Conservation (phyloP, 2,329 filamentous ascomycete genomes). For the Endoconidiophora polonica region DNA sequence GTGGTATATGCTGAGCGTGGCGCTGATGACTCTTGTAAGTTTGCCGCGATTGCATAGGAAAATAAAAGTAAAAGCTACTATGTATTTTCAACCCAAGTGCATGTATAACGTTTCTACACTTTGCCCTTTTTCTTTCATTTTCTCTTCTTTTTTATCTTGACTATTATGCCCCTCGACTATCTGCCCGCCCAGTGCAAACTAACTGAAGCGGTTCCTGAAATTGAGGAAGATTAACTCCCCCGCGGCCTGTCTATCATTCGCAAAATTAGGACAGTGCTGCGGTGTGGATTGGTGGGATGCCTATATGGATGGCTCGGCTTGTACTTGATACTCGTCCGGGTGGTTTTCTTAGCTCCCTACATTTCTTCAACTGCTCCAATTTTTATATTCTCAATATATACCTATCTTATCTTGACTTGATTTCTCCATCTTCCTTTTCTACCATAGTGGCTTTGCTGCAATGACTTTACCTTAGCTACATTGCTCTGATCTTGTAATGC, state of each 20-base stretch:
- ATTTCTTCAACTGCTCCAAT: conserved; percentile 22
- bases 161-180: conserved; percentile 39
- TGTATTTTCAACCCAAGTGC: neutral
- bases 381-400: neutral
- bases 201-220: conserved; percentile 74
- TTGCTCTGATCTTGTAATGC: neutral
- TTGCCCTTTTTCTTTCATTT: conserved; percentile 11
- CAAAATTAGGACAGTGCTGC: conserved; percentile 45
- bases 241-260: conserved; percentile 46
- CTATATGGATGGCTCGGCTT: conserved; percentile 52
- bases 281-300: conserved; percentile 62
- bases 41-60: conserved; percentile 1
- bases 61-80: neutral
- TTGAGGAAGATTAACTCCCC: conserved; percentile 64
- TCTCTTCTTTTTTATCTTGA: conserved; percentile 7
- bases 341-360: conserved; percentile 47
- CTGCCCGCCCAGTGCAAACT: conserved; percentile 62
- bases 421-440: neutral
- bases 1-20: conserved; percentile 62
- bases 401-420: neutral
- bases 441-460: neutral
- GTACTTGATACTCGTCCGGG: conserved; percentile 39
- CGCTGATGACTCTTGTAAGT: conserved; percentile 61
- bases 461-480: neutral
- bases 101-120: conserved; percentile 1